phyloP scores from a whole-genome alignment of 306 rosid genomes.

The Prunus campanulata region DNA sequence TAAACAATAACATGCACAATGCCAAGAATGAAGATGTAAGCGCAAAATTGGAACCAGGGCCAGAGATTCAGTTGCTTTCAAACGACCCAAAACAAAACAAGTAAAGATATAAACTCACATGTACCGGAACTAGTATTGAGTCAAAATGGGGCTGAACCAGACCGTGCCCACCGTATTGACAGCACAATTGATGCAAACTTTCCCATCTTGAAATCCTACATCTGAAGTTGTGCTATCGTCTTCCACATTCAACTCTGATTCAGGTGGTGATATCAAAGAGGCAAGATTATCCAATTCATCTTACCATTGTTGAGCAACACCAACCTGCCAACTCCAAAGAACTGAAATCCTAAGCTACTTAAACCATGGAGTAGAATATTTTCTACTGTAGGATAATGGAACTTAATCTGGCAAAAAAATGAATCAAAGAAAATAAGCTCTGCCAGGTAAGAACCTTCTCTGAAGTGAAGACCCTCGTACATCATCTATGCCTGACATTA shows the following conservation, averaged over 20 bases:
- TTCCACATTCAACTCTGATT: slow-evolving; percentile 40
- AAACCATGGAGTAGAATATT: slow-evolving; percentile 2
- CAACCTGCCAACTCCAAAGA: slow-evolving; percentile 45
- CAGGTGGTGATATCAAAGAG: slow-evolving; percentile 40
- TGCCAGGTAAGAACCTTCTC: slow-evolving; percentile 47
- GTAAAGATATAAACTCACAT: slow-evolving; percentile 38
- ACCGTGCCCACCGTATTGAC: slow-evolving; percentile 19
- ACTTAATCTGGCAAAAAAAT: neutral
- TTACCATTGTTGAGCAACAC: slow-evolving; percentile 84
- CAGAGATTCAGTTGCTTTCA: neutral
- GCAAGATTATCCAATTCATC: slow-evolving; percentile 75
- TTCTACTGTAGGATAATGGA: neutral
- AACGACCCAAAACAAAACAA: neutral
- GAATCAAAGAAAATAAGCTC: neutral
- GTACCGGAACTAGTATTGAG: slow-evolving; percentile 68
- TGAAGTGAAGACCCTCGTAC: slow-evolving; percentile 31
- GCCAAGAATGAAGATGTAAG: slow-evolving; percentile 11
- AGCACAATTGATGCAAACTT: slow-evolving; percentile 34
- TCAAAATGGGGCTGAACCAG: too few relatives aligned
- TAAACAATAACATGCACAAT: slow-evolving; percentile 58
- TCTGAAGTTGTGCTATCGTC: slow-evolving; percentile 31
- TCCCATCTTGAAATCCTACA: slow-evolving; percentile 35
- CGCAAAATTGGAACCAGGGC: neutral
- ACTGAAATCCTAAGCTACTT: slow-evolving; percentile 28
- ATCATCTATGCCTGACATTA: slow-evolving; percentile 47